Percentiles rank a stretch among this genome's conserved stretches.
These are phyloP conservation scores for Russula olivacea DNA, from an alignment of 768 basidiomycete species.

Conservation along the genomic window DNA sequence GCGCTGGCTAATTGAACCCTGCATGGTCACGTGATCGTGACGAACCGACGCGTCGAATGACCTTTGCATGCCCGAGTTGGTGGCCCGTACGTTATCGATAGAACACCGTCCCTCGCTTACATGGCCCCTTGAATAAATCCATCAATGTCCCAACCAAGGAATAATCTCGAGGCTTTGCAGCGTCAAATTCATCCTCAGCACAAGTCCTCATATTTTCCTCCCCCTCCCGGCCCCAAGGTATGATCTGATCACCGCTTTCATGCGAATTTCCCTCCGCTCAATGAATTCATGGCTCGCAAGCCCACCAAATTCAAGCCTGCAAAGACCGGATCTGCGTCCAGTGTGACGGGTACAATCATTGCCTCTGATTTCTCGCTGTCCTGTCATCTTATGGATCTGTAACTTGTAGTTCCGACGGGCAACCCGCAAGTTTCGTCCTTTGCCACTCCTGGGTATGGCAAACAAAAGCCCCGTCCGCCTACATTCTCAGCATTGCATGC, in stretches of 20 bases:
- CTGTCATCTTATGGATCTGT: not conserved
- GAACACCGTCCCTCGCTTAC: constrained; percentile 1
- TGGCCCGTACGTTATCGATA: constrained; percentile 9
- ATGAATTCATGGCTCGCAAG: not conserved
- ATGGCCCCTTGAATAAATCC: not conserved
- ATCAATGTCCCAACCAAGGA: constrained; percentile 25
- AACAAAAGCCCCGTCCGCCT: constrained; percentile 13
- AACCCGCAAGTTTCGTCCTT: constrained; percentile 9
- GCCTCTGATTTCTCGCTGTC: not conserved
- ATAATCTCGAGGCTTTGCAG: constrained; percentile 26
- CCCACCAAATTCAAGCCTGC: constrained; percentile 25
- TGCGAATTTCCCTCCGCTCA: not conserved
- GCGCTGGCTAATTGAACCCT: not conserved
- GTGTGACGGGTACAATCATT: not conserved
- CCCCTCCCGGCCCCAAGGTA: constrained; percentile 17
- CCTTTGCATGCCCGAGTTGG: no score
- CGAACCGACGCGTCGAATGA: constrained; percentile 9
- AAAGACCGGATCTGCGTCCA: constrained; percentile 5
- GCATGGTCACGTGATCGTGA: constrained; percentile 7
- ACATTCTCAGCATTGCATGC: not conserved
- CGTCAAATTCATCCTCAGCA: constrained; percentile 14
- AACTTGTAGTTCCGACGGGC: not conserved
- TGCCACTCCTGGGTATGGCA: constrained; percentile 16
- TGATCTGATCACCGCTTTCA: not conserved
- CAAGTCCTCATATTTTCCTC: constrained; percentile 13